Conservation (phyloP, 768 basidiomycete genomes). For the Tubosaeta sp. region DNA sequence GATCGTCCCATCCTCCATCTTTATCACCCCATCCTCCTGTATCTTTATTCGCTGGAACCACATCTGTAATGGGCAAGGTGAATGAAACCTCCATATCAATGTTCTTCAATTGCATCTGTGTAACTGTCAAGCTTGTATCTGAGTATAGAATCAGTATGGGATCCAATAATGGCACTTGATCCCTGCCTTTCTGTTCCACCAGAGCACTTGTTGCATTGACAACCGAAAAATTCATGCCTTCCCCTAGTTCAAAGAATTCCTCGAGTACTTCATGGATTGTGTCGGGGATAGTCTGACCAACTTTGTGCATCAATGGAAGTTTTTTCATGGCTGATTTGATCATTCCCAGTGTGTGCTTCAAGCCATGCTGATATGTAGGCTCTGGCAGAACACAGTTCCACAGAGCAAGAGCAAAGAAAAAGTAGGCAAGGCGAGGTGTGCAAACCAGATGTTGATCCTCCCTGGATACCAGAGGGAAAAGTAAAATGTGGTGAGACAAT, state of each 20-base stretch:
- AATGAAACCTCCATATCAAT: slow-evolving; percentile 18
- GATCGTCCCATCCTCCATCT: slow-evolving; percentile 11
- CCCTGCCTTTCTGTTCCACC: slow-evolving; percentile 8
- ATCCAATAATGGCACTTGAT: neutral
- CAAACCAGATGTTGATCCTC: slow-evolving; percentile 45
- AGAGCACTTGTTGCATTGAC: slow-evolving; percentile 4
- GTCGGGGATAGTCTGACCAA: slow-evolving; percentile 40
- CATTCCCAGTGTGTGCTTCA: slow-evolving; percentile 45
- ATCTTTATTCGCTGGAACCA: neutral
- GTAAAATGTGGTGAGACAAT: neutral
- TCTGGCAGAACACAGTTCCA: slow-evolving; percentile 54
- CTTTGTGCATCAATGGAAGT: slow-evolving; percentile 39
- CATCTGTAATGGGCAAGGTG: neutral
- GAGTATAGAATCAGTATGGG: neutral
- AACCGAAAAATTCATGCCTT: slow-evolving; percentile 35
- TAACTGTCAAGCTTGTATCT: slow-evolving; percentile 18
- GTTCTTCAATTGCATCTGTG: slow-evolving; percentile 28
- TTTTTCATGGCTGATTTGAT: slow-evolving; percentile 37
- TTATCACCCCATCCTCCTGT: slow-evolving; percentile 11
- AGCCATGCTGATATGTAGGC: slow-evolving; percentile 37
- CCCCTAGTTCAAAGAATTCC: slow-evolving; percentile 45
- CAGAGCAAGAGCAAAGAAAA: slow-evolving; percentile 60
- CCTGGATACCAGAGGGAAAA: slow-evolving; percentile 27
- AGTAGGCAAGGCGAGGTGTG: slow-evolving; percentile 50
- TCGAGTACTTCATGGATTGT: slow-evolving; percentile 46